Percentiles rank a stretch among this genome's conserved stretches.
phyloP scores from a whole-genome alignment of 1,284 basidiomycete genomes.

The Cutaneotrichosporon spelunceum region DNA sequence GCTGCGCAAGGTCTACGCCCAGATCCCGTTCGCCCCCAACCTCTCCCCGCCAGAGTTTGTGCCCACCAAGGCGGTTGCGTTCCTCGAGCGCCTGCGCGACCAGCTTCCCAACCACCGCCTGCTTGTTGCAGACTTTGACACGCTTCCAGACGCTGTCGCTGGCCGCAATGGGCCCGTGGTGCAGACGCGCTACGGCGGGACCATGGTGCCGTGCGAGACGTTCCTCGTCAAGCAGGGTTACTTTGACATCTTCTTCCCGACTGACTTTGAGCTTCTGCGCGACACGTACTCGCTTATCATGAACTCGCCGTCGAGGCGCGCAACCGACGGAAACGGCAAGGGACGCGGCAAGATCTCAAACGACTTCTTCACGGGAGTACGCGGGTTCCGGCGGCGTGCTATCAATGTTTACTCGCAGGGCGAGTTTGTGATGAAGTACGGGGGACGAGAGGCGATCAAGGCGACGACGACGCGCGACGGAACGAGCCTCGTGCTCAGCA shows the following conservation, averaged over 20 bases:
- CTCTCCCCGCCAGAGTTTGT: slow-evolving; percentile 85
- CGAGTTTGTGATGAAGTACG: slow-evolving; percentile 45
- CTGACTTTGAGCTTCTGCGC: slow-evolving; percentile 75
- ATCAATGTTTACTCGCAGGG: slow-evolving; percentile 47
- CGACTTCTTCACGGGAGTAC: slow-evolving; percentile 38
- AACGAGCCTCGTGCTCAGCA: slow-evolving; percentile 43
- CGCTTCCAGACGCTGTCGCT: slow-evolving; percentile 77
- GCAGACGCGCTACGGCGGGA: slow-evolving; percentile 81
- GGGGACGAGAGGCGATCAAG: slow-evolving; percentile 32
- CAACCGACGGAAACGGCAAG: slow-evolving; percentile 13
- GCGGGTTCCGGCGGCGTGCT: slow-evolving; percentile 40
- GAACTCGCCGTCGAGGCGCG: slow-evolving; percentile 38
- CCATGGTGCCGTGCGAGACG: slow-evolving; percentile 83
- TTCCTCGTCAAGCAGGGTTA: slow-evolving; percentile 91
- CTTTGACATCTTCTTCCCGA: slow-evolving; percentile 99
- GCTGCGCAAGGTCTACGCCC: slow-evolving; percentile 61
- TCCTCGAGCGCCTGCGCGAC: slow-evolving; percentile 76
- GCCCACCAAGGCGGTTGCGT: slow-evolving; percentile 83
- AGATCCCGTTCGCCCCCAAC: slow-evolving; percentile 86
- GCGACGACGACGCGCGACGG: slow-evolving; percentile 43
- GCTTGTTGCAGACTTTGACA: slow-evolving; percentile 87
- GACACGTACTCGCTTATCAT: slow-evolving; percentile 85
- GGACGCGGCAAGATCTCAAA: slow-evolving; percentile 10
- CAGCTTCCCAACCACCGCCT: slow-evolving; percentile 89
- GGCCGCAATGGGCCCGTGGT: slow-evolving; percentile 92